phyloP scores from a whole-genome alignment of 2,329 filamentous ascomycete species.

The Colletotrichum tofieldiae region DNA sequence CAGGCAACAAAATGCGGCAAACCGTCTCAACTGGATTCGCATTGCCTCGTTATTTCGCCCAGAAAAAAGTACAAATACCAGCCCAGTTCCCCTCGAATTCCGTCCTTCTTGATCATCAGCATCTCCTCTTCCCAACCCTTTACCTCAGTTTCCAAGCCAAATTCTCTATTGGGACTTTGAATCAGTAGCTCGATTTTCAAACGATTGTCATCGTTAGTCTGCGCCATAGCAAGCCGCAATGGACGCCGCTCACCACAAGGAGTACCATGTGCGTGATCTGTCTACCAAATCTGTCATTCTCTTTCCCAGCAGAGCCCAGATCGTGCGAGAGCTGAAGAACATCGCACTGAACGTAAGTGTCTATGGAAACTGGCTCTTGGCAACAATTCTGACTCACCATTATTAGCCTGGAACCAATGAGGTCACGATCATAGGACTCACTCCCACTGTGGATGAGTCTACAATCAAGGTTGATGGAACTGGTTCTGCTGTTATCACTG shows the following conservation, averaged over 20 bases:
- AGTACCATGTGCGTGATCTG: constrained; percentile 71
- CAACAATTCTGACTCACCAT: constrained; percentile 62
- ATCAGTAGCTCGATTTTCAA: too few species aligned
- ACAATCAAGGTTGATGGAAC: constrained; percentile 74
- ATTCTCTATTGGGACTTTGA: background rate
- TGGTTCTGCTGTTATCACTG: constrained; percentile 70
- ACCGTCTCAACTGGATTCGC: background rate
- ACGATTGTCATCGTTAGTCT: background rate
- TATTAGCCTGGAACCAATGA: constrained; percentile 70
- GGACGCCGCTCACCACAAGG: constrained; percentile 59
- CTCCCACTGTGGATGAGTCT: constrained; percentile 69
- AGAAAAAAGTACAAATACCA: constrained; percentile 1
- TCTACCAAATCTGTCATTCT: constrained; percentile 74
- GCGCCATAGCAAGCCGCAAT: constrained; percentile 46
- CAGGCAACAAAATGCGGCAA: constrained; percentile 8
- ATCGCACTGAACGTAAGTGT: constrained; percentile 61
- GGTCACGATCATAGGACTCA: constrained; percentile 70
- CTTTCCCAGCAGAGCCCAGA: constrained; percentile 73
- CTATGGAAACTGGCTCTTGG: constrained; percentile 47
- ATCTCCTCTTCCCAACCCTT: background rate
- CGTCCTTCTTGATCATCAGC: background rate
- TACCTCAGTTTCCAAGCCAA: background rate
- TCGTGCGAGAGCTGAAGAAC: constrained; percentile 72
- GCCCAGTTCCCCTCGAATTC: background rate
- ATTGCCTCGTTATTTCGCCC: background rate